Base-by-base conservation (phyloP, 345 rosid species). In the Eucalyptus tenuipes region DNA sequence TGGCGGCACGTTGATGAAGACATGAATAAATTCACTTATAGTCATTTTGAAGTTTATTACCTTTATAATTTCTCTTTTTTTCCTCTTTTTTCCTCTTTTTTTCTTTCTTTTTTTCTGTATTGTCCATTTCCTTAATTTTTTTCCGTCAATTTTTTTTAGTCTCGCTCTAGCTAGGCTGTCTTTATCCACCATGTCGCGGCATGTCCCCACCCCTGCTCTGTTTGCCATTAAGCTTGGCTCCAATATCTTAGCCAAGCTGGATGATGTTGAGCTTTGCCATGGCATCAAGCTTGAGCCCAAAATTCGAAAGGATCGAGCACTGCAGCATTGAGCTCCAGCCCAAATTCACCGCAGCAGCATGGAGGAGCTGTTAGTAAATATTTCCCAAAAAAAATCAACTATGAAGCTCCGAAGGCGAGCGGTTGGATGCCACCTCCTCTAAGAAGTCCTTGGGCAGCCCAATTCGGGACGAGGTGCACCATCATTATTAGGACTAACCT, bases 71-170 rank as follows among this genome's bases (percentile, higher is more conserved):
- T 18, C 24, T 7, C 24, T 16, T 5, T 2, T 4, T 49, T 13
- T 5, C 4, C 1, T 49, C n/a, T n/a, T n/a, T n/a, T n/a, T n/a
- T n/a, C n/a, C n/a, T n/a, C n/a, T n/a, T n/a, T 6, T 17, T 0
- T 5, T 1, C 1, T 7, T 50, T 17, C 0, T 7, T 7, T 1
- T 18, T 50, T 1, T 6, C 0, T 18, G 24, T 52, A 52, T 52
- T 52, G 0, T 52, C 18, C 24, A 52, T 52, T 52, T 18, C 24
- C 24, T 52, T 52, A 52, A 52, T 52, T 52, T 52, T 18, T 3
- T 52, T 52, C 57, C 24, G 57, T 52, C 55, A 18, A 18, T 52
- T 52, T 52, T 52, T 52, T 52, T 52, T 18, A 52, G 18, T 10
- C 57, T 18, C 57, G 0, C 66, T 59, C 66, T 59, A 6, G 7